phyloP scores from a whole-genome alignment of 169 alveolate genomes.

The Cryptosporidium sp. region DNA sequence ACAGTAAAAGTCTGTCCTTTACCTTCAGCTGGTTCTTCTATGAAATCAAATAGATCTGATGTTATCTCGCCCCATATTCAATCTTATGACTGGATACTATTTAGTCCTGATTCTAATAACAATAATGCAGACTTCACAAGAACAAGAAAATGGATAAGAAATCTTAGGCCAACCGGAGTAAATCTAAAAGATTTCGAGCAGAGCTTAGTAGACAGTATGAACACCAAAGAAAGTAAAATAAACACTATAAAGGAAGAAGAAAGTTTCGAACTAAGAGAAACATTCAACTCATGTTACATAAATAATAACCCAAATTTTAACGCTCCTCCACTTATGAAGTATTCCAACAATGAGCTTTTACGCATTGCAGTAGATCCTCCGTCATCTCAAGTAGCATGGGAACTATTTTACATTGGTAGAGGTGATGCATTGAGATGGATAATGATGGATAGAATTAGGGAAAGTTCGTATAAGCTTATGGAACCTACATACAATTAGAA shows the following conservation, averaged over 20 bases:
- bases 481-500: slow-evolving; percentile 19
- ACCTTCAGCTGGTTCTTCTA: slow-evolving; percentile 69
- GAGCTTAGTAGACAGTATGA: neutral
- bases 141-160: slow-evolving; percentile 57
- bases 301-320: slow-evolving; percentile 56
- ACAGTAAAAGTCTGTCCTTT: slow-evolving; percentile 75
- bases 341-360: slow-evolving; percentile 46
- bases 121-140: neutral
- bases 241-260: neutral
- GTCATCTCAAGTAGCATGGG: slow-evolving; percentile 61
- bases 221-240: neutral
- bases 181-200: neutral
- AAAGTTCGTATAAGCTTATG: slow-evolving; percentile 32
- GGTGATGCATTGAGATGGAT: slow-evolving; percentile 76
- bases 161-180: neutral
- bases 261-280: neutral
- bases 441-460: slow-evolving; percentile 62
- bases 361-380: slow-evolving; percentile 75
- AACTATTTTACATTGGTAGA: slow-evolving; percentile 61
- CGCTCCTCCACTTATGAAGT: slow-evolving; percentile 75
- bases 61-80: slow-evolving; percentile 73
- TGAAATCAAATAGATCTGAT: slow-evolving; percentile 64
- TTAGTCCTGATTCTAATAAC: slow-evolving; percentile 1
- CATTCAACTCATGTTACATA: neutral
- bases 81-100: slow-evolving; percentile 54